A percentile compares a stretch with the other conserved stretches of the same genome.
Conservation (phyloP, 257 asterid genomes). For the Solanum neorickii region DNA sequence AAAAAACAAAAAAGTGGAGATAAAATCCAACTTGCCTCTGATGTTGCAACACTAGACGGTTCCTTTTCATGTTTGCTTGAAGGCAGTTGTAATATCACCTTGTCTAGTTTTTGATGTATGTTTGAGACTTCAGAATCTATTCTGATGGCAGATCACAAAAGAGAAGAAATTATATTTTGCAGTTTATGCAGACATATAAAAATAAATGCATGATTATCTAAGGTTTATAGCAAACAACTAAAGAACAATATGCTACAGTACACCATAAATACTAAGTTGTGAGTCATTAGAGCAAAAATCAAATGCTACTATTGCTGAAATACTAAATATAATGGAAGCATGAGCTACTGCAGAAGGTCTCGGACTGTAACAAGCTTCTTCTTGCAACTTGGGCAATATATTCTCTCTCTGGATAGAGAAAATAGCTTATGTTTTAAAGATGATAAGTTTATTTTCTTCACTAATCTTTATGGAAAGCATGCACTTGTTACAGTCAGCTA, state of each 20-base stretch:
- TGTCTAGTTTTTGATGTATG: constrained; percentile 53
- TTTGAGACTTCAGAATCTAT: constrained; percentile 87
- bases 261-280: neutral
- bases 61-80: constrained; percentile 21
- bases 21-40: constrained; percentile 48
- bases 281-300: neutral
- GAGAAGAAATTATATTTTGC: constrained; percentile 31
- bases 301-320: neutral
- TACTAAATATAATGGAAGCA: neutral
- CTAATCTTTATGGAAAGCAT: neutral
- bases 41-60: constrained; percentile 25
- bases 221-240: neutral
- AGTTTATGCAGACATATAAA: constrained; percentile 7
- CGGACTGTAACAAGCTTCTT: neutral
- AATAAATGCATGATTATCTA: neutral
- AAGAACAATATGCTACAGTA: neutral
- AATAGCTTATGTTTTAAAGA: neutral
- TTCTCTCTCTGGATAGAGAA: neutral
- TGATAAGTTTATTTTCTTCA: neutral
- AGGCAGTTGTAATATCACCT: constrained; percentile 33
- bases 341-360: neutral
- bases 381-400: neutral
- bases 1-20: neutral
- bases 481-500: neutral
- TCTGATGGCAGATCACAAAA: constrained; percentile 71